Conservation (phyloP, 177 flowering plant genomes). For the Vitis hybrid region DNA sequence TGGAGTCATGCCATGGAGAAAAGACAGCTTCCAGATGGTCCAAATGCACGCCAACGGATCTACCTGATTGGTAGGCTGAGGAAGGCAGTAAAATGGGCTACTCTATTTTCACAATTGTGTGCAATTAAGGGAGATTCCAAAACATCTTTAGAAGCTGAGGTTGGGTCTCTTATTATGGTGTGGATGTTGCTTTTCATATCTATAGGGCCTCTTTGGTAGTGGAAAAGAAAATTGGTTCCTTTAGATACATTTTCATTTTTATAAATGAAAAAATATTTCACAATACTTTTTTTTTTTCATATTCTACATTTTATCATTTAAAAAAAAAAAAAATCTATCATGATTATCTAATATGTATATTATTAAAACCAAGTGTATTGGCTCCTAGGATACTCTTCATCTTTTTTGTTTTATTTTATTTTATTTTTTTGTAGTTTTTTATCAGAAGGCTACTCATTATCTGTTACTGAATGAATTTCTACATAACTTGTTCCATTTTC, state of each 20-base stretch:
- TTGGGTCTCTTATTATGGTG: constrained; percentile 18
- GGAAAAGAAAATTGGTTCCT: no score
- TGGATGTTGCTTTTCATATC: no score
- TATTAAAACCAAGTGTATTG: no score
- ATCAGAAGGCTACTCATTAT: background rate
- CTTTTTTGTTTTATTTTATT: background rate
- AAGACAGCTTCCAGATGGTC: constrained; percentile 89
- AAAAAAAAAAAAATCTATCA: no score
- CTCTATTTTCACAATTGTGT: constrained; percentile 76
- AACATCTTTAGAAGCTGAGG: constrained; percentile 98
- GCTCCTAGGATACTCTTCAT: background rate
- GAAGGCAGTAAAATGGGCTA: constrained; percentile 96
- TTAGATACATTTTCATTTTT: no score
- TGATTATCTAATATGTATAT: no score
- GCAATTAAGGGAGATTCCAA: constrained; percentile 87
- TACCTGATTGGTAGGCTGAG: constrained; percentile 85
- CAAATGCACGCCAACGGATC: constrained; percentile 81
- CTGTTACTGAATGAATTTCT: background rate
- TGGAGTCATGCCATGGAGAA: constrained; percentile 99
- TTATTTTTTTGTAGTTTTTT: no score
- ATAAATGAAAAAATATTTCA: no score
- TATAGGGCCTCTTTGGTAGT: no score
- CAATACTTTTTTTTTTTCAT: no score
- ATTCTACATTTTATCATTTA: no score
- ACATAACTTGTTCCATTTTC: background rate